Evolutionary conservation across 2,329 filamentous ascomycete species (phyloP), one percentile per base, ranked within the genome.

Genomic region (Pseudohalonectria lignicola): DNA sequence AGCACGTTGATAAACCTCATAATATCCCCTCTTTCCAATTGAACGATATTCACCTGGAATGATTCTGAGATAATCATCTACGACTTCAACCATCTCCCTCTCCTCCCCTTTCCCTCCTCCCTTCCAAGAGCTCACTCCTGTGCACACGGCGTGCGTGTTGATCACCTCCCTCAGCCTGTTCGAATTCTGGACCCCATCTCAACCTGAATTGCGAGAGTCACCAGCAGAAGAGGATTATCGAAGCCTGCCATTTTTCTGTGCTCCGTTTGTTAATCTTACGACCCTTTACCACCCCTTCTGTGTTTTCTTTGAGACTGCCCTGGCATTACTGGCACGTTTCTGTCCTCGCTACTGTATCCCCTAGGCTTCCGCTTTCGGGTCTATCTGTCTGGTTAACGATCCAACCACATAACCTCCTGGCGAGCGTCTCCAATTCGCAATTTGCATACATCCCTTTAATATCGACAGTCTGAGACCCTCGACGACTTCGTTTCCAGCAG

Each of bases 341-440:
- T 41, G 32, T 31, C 30, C 35, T 41, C 18, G 8, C 19, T 33
- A n/a, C 31, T 26, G 23, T 26, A 26, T 12, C 32, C 21, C 32
- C 30, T 15, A n/a, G n/a, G n/a, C n/a, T n/a, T n/a, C n/a, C n/a
- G n/a, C n/a, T n/a, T n/a, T n/a, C 15, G 16, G n/a, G 5, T 23
- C 32, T 10, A 19, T 34, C 32, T 34, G 21, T 34, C 32, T 16
- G 15, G 19, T 21, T 21, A 34, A 19, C 32, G 12, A 34, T 34
- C 21, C 32, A 18, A 34, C 32, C 16, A 21, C 12, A 4, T 21
- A 18, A 34, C 21, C 32, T 34, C 32, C 32, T 34, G 32, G 32
- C 7, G 32, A 34, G 32, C 18, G 16, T 32, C 31, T 32, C 20
- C 20, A 16, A 31, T 17, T n/a, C 31, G 17, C 17, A 32, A 18